Conservation (phyloP, 805 yeast species). For the Myxozyma vanderwaltii region DNA sequence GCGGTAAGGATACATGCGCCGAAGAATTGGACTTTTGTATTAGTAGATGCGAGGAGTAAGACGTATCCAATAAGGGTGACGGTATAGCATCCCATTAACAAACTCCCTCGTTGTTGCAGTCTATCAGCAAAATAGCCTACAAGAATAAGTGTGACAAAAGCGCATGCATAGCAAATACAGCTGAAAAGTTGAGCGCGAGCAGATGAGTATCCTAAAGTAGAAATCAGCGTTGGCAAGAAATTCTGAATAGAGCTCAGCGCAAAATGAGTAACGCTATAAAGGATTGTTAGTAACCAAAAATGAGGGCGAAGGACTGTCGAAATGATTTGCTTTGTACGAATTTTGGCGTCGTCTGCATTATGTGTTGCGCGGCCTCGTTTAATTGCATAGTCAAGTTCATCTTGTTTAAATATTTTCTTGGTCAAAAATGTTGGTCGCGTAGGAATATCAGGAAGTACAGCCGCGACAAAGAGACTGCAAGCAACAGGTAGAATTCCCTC, state of each 20-base stretch:
- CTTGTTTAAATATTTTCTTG: background rate
- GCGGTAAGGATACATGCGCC: slow-evolving; percentile 60
- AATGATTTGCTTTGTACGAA: background rate
- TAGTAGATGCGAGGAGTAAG: slow-evolving; percentile 52
- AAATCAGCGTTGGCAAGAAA: slow-evolving; percentile 67
- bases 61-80: slow-evolving; percentile 57
- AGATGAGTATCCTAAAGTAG: slow-evolving; percentile 63
- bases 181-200: slow-evolving; percentile 76
- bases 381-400: slow-evolving; percentile 2
- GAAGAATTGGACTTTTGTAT: slow-evolving; percentile 50
- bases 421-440: background rate
- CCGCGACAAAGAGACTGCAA: slow-evolving; percentile 1
- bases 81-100: slow-evolving; percentile 35
- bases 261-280: slow-evolving; percentile 6
- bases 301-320: background rate
- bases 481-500: slow-evolving; percentile 46
- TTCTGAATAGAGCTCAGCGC: background rate
- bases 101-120: slow-evolving; percentile 43
- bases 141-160: slow-evolving; percentile 65
- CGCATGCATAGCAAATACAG: slow-evolving; percentile 79
- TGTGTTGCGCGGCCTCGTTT: slow-evolving; percentile 10
- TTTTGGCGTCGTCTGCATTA: slow-evolving; percentile 8
- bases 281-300: slow-evolving; percentile 3
- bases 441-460: slow-evolving; percentile 3
- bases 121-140: slow-evolving; percentile 65